Evolutionary conservation across 192 early-diverging fungal genomes (phyloP).

Genomic region (Umbelopsis sp.): DNA sequence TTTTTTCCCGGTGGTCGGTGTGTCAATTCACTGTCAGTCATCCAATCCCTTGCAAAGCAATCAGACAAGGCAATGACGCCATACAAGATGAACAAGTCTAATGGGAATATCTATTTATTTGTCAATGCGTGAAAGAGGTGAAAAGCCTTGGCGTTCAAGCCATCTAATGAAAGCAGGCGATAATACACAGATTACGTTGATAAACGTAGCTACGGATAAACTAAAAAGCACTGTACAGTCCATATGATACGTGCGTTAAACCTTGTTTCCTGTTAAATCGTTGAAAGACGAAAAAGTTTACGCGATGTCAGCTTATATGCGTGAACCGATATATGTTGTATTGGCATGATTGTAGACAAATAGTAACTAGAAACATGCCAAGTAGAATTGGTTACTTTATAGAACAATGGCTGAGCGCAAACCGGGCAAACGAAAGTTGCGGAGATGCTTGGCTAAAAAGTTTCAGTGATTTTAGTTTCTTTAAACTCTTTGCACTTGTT

Average conservation of each 20-base stretch:
- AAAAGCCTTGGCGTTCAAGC: background rate
- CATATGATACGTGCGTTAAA: too few species aligned
- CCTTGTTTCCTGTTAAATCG: too few species aligned
- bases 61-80: background rate
- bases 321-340: too few species aligned
- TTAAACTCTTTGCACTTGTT: background rate
- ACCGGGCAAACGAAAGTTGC: background rate
- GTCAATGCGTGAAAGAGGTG: background rate
- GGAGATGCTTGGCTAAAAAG: slow-evolving; percentile 6
- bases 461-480: slow-evolving; percentile 5
- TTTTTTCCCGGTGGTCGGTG: background rate
- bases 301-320: too few species aligned
- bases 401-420: background rate
- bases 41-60: background rate
- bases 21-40: background rate
- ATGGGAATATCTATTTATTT: background rate
- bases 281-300: too few species aligned
- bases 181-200: too few species aligned
- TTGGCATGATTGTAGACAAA: too few species aligned
- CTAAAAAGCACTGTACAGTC: too few species aligned
- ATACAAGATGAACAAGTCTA: background rate
- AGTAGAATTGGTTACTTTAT: background rate
- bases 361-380: background rate
- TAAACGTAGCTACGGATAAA: too few species aligned
- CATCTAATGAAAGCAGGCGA: too few species aligned